Evolutionary conservation across 305 asterid species (phyloP).

Genomic region (Plantago lanceolata): DNA sequence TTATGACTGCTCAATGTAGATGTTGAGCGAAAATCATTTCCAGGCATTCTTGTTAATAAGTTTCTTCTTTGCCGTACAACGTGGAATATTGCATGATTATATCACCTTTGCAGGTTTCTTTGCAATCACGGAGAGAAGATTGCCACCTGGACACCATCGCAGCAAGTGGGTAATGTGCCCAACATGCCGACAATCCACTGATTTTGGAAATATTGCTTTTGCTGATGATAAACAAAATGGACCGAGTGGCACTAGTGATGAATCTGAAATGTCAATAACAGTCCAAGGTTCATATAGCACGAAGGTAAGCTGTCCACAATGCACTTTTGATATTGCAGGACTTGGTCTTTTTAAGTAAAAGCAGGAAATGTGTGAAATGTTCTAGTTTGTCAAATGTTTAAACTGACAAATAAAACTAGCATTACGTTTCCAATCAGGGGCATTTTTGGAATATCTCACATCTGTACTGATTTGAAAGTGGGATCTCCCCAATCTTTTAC

Average conservation of each 20-base stretch:
- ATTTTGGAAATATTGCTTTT: conserved; percentile 74
- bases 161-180: conserved; percentile 78
- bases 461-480: no score
- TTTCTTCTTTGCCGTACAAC: conserved; percentile 18
- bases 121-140: conserved; percentile 71
- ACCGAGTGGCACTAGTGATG: conserved; percentile 31
- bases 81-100: conserved; percentile 16
- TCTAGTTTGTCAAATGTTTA: no score
- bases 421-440: no score
- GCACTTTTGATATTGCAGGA: background rate
- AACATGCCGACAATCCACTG: conserved; percentile 78
- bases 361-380: no score
- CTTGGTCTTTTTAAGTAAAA: no score
- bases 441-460: no score
- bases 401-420: no score
- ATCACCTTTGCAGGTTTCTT: conserved; percentile 56
- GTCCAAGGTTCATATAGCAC: conserved; percentile 96
- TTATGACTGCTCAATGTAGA: conserved; percentile 8
- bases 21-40: conserved; percentile 2
- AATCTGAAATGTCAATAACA: conserved; percentile 50
- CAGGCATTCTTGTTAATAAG: conserved; percentile 17
- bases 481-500: no score
- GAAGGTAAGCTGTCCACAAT: conserved; percentile 45
- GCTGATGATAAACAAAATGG: conserved; percentile 63
- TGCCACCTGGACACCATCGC: conserved; percentile 47